phyloP scores from a whole-genome alignment of 805 yeast species.

The Ogataea paradorogensis region DNA sequence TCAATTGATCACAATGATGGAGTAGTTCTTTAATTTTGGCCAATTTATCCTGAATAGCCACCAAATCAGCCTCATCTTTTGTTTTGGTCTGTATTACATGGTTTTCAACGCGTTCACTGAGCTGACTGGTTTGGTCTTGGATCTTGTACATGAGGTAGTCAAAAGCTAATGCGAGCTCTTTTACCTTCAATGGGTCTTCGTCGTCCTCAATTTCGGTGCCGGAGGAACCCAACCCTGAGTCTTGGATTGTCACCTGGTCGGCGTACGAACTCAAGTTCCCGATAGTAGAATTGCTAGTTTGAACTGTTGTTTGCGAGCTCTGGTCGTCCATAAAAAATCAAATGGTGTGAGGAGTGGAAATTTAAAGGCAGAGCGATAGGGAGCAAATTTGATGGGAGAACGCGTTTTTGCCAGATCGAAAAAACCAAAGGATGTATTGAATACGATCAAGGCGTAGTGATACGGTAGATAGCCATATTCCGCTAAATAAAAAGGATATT shows the following conservation, averaged over 20 bases:
- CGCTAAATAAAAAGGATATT: too few relatives aligned
- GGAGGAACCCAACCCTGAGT: conserved; percentile 3
- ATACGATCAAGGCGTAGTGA: too few relatives aligned
- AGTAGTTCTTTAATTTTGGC: conserved; percentile 18
- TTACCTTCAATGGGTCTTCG: conserved; percentile 63
- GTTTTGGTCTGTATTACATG: conserved; percentile 26
- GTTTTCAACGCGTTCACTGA: conserved; percentile 29
- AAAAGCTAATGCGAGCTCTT: conserved; percentile 55
- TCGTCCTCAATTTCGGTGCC: conserved; percentile 6
- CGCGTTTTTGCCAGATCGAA: not conserved
- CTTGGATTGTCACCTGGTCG: conserved; percentile 15
- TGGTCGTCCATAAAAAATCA: conserved; percentile 19
- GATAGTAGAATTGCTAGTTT: conserved; percentile 20
- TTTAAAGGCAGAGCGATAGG: not conserved
- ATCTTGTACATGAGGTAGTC: conserved; percentile 66
- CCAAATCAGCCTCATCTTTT: conserved; percentile 24
- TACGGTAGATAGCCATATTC: too few relatives aligned
- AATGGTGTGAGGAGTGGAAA: conserved; percentile 4
- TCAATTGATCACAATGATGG: conserved; percentile 25
- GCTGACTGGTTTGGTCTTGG: conserved; percentile 48
- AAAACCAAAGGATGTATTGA: not conserved
- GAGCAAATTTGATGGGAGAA: not conserved
- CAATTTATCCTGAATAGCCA: conserved; percentile 21
- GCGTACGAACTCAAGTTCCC: conserved; percentile 14
- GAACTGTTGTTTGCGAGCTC: conserved; percentile 20